Evolutionary conservation across 2,329 filamentous ascomycete genomes (phyloP).

Genomic region (Colletotrichum acutatum): DNA sequence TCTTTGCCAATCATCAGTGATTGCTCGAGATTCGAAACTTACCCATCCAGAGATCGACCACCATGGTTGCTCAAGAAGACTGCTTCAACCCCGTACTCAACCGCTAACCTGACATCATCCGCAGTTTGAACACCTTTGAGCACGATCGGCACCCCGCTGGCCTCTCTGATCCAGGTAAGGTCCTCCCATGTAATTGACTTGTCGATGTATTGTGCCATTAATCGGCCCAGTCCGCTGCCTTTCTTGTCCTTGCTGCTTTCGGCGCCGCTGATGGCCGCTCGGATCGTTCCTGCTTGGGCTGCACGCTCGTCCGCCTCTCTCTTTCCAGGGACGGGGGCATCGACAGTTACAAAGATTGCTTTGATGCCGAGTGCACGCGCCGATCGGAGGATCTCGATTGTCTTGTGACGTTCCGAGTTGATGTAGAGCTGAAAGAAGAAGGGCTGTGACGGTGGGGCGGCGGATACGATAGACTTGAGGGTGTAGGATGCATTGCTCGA

Average conservation of each 20-base stretch:
- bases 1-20: constrained; percentile 61
- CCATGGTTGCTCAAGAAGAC: constrained; percentile 80
- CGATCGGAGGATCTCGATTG: constrained; percentile 57
- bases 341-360: constrained; percentile 68
- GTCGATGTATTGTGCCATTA: constrained; percentile 66
- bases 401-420: constrained; percentile 63
- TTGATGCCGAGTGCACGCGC: constrained; percentile 58
- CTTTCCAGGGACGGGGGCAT: constrained; percentile 67
- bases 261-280: constrained; percentile 53
- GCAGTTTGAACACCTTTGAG: constrained; percentile 77
- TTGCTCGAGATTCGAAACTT: constrained; percentile 42
- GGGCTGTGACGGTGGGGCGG: constrained; percentile 47
- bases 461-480: constrained; percentile 52
- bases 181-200: constrained; percentile 70
- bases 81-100: constrained; percentile 71
- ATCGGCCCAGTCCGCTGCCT: constrained; percentile 55
- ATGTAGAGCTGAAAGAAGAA: constrained; percentile 74
- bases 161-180: constrained; percentile 66
- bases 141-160: constrained; percentile 66
- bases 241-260: constrained; percentile 61
- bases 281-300: constrained; percentile 54
- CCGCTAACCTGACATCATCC: constrained; percentile 68
- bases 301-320: constrained; percentile 59
- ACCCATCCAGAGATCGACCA: constrained; percentile 63
- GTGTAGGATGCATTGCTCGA: constrained; percentile 64